Percentiles rank a stretch among this genome's conserved stretches.
phyloP scores from a whole-genome alignment of 176 grass and related monocot genomes.

The Avena sativa region DNA sequence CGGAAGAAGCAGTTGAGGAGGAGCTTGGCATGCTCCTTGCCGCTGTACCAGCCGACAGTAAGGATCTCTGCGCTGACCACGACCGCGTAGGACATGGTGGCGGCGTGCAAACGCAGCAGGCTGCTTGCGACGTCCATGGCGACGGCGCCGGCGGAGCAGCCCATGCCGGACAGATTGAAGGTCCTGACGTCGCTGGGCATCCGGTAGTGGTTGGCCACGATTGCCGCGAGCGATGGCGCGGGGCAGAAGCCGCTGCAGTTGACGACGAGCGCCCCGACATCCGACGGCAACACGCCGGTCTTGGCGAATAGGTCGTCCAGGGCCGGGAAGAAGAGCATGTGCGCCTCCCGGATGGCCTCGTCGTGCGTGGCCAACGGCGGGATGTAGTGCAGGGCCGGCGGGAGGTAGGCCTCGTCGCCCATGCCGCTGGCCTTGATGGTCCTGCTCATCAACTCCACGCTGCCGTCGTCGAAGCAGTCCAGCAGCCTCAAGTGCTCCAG shows the following conservation, averaged over 20 bases:
- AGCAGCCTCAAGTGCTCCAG: slow-evolving; percentile 64
- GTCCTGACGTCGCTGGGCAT: no score
- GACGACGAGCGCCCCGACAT: slow-evolving; percentile 67
- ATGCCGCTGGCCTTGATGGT: slow-evolving; percentile 70
- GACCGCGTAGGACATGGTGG: no score
- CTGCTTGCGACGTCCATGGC: no score
- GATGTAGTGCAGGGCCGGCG: slow-evolving; percentile 56
- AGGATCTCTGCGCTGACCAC: no score
- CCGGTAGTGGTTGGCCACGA: slow-evolving; percentile 27
- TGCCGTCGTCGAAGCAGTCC: slow-evolving; percentile 67
- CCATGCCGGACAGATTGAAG: no score
- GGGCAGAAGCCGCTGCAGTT: slow-evolving; percentile 69
- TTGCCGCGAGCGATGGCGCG: slow-evolving; percentile 59
- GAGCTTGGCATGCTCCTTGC: no score
- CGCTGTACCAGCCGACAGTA: no score
- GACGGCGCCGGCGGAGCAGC: no score
- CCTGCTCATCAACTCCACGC: slow-evolving; percentile 73
- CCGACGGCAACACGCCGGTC: slow-evolving; percentile 41
- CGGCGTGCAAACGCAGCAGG: no score
- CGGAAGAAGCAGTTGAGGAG: no score
- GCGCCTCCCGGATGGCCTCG: slow-evolving; percentile 58
- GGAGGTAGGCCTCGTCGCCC: slow-evolving; percentile 81
- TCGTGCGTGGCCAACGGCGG: slow-evolving; percentile 50
- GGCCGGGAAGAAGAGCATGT: slow-evolving; percentile 52
- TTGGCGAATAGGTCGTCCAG: slow-evolving; percentile 66